phyloP scores from a whole-genome alignment of 805 yeast species.

The Wickerhamiella azyma region DNA sequence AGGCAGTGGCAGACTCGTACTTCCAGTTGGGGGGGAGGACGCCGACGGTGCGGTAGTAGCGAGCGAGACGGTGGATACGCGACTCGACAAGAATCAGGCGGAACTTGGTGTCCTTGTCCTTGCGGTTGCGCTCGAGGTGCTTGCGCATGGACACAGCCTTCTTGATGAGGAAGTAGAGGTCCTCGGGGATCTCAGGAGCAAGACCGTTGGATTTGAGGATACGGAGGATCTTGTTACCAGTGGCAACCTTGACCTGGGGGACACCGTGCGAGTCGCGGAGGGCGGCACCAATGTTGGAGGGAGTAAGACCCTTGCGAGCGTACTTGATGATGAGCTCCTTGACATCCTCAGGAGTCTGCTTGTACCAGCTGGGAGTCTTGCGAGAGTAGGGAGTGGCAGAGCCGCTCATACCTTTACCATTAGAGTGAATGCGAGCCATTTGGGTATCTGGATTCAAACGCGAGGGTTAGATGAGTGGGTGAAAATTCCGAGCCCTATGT shows the following conservation, averaged over 20 bases:
- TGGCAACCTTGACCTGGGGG: slow-evolving; percentile 89
- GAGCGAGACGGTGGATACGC: slow-evolving; percentile 99
- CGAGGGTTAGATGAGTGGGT: neutral
- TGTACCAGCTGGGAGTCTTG: slow-evolving; percentile 98
- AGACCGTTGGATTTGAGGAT: slow-evolving; percentile 98
- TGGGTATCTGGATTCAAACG: neutral
- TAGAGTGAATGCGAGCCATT: slow-evolving; percentile 99
- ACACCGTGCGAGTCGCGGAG: slow-evolving; percentile 99
- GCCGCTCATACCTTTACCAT: slow-evolving; percentile 99
- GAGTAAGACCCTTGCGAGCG: slow-evolving; percentile 99
- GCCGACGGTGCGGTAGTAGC: slow-evolving; percentile 99
- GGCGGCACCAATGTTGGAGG: slow-evolving; percentile 98
- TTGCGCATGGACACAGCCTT: slow-evolving; percentile 99
- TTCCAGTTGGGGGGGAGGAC: slow-evolving; percentile 99
- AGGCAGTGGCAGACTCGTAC: slow-evolving; percentile 99
- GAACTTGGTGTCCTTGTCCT: slow-evolving; percentile 99
- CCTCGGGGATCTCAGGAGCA: slow-evolving; percentile 99
- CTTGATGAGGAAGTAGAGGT: slow-evolving; percentile 96
- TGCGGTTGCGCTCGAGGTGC: slow-evolving; percentile 99
- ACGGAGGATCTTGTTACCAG: slow-evolving; percentile 99
- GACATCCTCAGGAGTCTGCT: slow-evolving; percentile 85
- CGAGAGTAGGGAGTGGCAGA: slow-evolving; percentile 99
- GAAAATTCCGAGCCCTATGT: neutral
- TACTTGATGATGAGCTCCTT: slow-evolving; percentile 97
- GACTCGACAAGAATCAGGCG: slow-evolving; percentile 99